Conservation (phyloP, 192 early-diverging fungal genomes). For the Entomortierella lignicola region DNA sequence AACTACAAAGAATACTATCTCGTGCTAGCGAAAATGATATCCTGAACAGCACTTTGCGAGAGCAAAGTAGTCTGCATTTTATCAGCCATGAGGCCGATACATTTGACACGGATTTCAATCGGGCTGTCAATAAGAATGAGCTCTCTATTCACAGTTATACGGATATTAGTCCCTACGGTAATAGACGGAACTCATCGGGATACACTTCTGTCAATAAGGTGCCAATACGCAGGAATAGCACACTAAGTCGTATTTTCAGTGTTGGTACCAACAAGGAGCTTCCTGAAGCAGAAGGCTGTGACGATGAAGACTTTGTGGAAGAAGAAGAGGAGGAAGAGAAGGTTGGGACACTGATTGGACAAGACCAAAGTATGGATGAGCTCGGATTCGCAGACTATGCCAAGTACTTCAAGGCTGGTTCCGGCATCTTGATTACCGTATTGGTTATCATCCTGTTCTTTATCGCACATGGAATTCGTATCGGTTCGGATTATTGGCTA, state of each 20-base stretch:
- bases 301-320: constrained; percentile 2
- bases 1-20: constrained; percentile 22
- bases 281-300: constrained; percentile 1
- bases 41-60: constrained; percentile 18
- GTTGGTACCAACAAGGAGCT: not conserved
- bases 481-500: constrained; percentile 66
- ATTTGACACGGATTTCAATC: constrained; percentile 6
- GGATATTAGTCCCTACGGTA: constrained; percentile 12
- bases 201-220: constrained; percentile 13
- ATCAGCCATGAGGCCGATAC: constrained; percentile 8
- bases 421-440: constrained; percentile 59
- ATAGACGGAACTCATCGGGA: not conserved
- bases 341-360: constrained; percentile 11
- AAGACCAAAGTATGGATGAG: constrained; percentile 41
- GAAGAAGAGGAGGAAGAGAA: constrained; percentile 4
- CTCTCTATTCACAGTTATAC: constrained; percentile 20
- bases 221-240: constrained; percentile 3
- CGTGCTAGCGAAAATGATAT: constrained; percentile 13
- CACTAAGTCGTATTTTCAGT: not conserved
- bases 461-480: constrained; percentile 69
- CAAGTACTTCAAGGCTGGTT: constrained; percentile 30
- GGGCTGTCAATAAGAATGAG: constrained; percentile 14
- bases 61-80: constrained; percentile 20
- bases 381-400: constrained; percentile 34
- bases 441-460: constrained; percentile 64